Conservation (phyloP, 768 basidiomycete genomes). For the Hysterangium stoloniferum region DNA sequence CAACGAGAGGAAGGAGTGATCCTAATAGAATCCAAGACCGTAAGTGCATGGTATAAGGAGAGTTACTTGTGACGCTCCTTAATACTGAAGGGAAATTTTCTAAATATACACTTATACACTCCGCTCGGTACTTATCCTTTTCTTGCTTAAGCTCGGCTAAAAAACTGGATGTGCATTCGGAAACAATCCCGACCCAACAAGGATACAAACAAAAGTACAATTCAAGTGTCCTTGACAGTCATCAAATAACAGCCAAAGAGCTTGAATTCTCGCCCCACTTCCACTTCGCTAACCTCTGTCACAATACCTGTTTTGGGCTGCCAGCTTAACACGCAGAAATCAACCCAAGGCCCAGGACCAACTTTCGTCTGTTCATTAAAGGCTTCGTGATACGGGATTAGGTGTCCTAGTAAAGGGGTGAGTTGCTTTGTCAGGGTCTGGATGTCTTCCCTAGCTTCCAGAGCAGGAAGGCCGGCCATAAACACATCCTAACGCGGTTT, state of each 20-base stretch:
- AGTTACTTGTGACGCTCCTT: too few relatives aligned
- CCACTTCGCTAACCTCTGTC: too few relatives aligned
- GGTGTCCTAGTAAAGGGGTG: constrained; percentile 1
- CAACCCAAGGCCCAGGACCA: not conserved
- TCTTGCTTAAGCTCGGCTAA: too few relatives aligned
- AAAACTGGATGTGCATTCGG: too few relatives aligned
- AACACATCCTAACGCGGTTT: not conserved
- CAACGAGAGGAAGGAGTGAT: not conserved
- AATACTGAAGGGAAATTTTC: too few relatives aligned
- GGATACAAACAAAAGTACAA: too few relatives aligned
- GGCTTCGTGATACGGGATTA: not conserved
- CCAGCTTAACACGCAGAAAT: constrained; percentile 3
- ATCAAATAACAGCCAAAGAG: constrained; percentile 2
- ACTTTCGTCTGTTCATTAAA: not conserved
- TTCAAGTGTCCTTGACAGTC: not conserved
- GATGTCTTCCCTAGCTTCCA: constrained; percentile 1
- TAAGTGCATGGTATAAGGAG: constrained; percentile 3
- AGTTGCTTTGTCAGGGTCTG: not conserved
- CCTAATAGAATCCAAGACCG: not conserved
- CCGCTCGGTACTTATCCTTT: too few relatives aligned
- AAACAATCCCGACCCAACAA: too few relatives aligned
- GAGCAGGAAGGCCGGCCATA: not conserved
- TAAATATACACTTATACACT: too few relatives aligned
- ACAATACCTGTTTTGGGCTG: not conserved
- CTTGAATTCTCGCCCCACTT: constrained; percentile 1